These are phyloP conservation scores for Pisolithus tinctorius DNA, from an alignment of 768 basidiomycete species.

Conservation along the genomic window DNA sequence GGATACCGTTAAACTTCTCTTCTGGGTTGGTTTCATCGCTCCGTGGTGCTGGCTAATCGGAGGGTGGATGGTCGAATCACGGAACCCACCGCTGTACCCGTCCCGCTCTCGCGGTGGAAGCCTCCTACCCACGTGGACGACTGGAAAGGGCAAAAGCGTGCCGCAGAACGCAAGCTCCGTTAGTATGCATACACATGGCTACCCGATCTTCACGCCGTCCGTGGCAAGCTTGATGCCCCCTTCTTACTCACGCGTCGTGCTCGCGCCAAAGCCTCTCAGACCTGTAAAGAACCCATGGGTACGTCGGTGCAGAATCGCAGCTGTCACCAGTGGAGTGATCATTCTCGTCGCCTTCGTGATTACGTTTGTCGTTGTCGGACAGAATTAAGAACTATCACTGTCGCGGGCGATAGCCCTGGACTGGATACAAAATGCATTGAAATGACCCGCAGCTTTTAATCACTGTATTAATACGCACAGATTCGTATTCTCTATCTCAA, in stretches of 20 bases:
- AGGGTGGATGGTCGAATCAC: constrained; percentile 56
- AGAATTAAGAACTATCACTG: neutral
- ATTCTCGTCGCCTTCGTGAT: constrained; percentile 44
- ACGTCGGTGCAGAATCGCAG: constrained; percentile 50
- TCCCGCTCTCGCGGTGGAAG: constrained; percentile 34
- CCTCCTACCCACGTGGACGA: constrained; percentile 20
- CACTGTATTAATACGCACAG: too few relatives aligned
- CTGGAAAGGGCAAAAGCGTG: constrained; percentile 35
- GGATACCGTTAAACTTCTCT: constrained; percentile 49
- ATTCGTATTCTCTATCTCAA: too few relatives aligned
- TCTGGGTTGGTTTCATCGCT: constrained; percentile 68
- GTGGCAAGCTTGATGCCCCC: constrained; percentile 26
- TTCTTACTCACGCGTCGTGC: constrained; percentile 14
- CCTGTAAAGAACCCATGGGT: constrained; percentile 31
- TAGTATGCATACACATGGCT: constrained; percentile 38
- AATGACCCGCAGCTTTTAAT: neutral
- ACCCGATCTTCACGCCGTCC: constrained; percentile 55
- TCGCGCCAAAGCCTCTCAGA: constrained; percentile 15
- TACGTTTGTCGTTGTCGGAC: constrained; percentile 34
- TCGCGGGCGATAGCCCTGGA: neutral
- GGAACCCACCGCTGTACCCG: constrained; percentile 18
- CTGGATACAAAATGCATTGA: neutral
- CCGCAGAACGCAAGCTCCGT: constrained; percentile 35
- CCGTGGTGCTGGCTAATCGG: constrained; percentile 75
- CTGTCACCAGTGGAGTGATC: constrained; percentile 49